Evolutionary conservation across 805 yeast genomes (phyloP).

Genomic region (Saturnispora galanensis): DNA sequence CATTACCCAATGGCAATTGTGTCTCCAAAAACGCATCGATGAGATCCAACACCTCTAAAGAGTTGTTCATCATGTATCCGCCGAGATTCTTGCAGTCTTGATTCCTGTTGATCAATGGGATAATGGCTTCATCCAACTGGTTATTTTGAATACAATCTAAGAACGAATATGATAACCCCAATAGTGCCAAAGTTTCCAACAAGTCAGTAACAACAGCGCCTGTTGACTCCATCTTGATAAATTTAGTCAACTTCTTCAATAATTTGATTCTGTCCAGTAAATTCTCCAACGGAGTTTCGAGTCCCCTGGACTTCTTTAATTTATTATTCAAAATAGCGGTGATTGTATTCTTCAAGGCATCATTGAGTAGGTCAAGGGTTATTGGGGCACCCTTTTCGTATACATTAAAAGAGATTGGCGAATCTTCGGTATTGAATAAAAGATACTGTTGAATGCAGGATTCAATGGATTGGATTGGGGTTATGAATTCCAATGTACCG

Average conservation of each 20-base stretch:
- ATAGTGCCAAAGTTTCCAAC: slow-evolving; percentile 14
- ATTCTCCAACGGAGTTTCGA: slow-evolving; percentile 37
- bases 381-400: slow-evolving; percentile 31
- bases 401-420: slow-evolving; percentile 17
- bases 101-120: slow-evolving; percentile 1
- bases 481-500: slow-evolving; percentile 16
- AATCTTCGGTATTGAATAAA: slow-evolving; percentile 35
- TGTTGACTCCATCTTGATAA: slow-evolving; percentile 15
- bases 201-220: slow-evolving; percentile 4
- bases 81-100: background rate
- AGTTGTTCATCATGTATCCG: background rate
- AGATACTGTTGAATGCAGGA: slow-evolving; percentile 81
- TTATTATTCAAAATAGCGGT: slow-evolving; percentile 48
- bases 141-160: slow-evolving; percentile 7
- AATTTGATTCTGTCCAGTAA: slow-evolving; percentile 37
- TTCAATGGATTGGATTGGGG: slow-evolving; percentile 34
- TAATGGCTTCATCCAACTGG: background rate
- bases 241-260: slow-evolving; percentile 15
- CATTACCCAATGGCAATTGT: slow-evolving; percentile 2
- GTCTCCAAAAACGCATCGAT: slow-evolving; percentile 5
- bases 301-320: slow-evolving; percentile 39
- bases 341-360: slow-evolving; percentile 41
- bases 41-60: slow-evolving; percentile 3
- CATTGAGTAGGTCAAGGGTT: slow-evolving; percentile 35
- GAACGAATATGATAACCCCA: slow-evolving; percentile 12